Percentiles rank a stretch among this genome's conserved stretches.
These are phyloP conservation scores for Aspergillus sp. DNA, from an alignment of 2,329 filamentous ascomycete genomes.

Conservation along the genomic window DNA sequence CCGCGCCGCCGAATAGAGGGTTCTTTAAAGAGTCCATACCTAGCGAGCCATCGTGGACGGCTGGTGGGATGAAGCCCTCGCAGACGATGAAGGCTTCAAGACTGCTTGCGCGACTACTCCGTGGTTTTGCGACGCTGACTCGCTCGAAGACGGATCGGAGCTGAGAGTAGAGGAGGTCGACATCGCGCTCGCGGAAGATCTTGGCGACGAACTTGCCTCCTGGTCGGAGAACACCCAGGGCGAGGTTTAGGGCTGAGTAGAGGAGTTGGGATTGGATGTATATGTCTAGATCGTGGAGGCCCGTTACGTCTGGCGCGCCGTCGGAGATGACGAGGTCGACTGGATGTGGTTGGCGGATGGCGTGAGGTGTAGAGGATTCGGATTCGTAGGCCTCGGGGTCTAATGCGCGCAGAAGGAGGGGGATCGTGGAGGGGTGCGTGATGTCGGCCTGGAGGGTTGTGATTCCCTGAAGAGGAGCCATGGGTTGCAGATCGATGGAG, in stretches of 20 bases:
- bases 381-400: slow-evolving; percentile 68
- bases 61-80: slow-evolving; percentile 79
- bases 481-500: slow-evolving; percentile 92
- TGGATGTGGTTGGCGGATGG: slow-evolving; percentile 67
- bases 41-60: slow-evolving; percentile 52
- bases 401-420: slow-evolving; percentile 81
- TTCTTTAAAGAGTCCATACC: slow-evolving; percentile 47
- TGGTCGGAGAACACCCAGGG: slow-evolving; percentile 86
- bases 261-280: slow-evolving; percentile 96
- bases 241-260: slow-evolving; percentile 90
- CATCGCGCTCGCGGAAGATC: slow-evolving; percentile 92
- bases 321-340: slow-evolving; percentile 96
- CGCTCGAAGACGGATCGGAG: slow-evolving; percentile 86
- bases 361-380: slow-evolving; percentile 39
- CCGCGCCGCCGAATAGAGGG: slow-evolving; percentile 47
- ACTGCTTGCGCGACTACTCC: slow-evolving; percentile 93
- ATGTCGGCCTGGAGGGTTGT: slow-evolving; percentile 93
- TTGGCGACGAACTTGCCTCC: slow-evolving; percentile 98
- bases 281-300: slow-evolving; percentile 95
- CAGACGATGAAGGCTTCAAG: slow-evolving; percentile 97
- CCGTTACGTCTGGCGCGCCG: slow-evolving; percentile 94
- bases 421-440: slow-evolving; percentile 93
- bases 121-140: slow-evolving; percentile 89
- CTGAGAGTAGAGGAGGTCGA: slow-evolving; percentile 94
- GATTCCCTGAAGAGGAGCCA: slow-evolving; percentile 91